Base-by-base conservation (phyloP, 2,329 filamentous ascomycete genomes). In the Aphanoascus verrucosus region DNA sequence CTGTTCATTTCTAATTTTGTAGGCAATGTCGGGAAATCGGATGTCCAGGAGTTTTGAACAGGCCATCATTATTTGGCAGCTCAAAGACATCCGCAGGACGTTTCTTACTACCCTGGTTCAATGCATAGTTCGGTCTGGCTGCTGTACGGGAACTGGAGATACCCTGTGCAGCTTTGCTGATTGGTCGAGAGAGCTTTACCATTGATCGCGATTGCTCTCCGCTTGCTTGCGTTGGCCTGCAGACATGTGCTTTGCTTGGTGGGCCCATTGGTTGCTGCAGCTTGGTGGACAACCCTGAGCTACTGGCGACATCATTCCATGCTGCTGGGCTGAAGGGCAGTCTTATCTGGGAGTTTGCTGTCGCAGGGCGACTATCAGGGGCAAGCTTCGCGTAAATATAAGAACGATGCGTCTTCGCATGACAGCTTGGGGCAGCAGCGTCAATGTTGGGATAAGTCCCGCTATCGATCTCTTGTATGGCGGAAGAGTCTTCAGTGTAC, bases 21-120 rank as follows among this genome's bases (percentile, higher is more conserved):
- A 34, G 7, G 52, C 46, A 58, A 58, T 8, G 60, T 62, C 23
- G 23, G 3, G 60, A 60, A 17, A 60, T 35, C 12, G 28, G 40
- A 44, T 61, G 60, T 6, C 48, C 51, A 20, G 61, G 48, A 51
- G 60, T 56, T 49, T 63, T 59, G 40, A 57, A 63, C 35, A 20
- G 8, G 63, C 57, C 31, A 43, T 63, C 43, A 3, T 60, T 58
- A 3, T 60, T 58, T 17, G 60, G 53, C 11, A 58, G 51, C n/a
- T 59, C 52, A 31, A 46, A 57, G 34, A 55, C 45, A 41, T 55
- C 34, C 4, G 8, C 17, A n/a, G 2, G 9, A 5, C 19, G 37
- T 11, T 28, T 42, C 38, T 54, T 54, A 38, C 20, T 42, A 8
- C 15, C 35, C 17, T 17, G 12, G 15, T 7, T 23, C 17, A 43